Evolutionary conservation across 2,329 filamentous ascomycete species (phyloP), one percentile per base, ranked within the genome.

Genomic region (Zymoseptoria crescenta): DNA sequence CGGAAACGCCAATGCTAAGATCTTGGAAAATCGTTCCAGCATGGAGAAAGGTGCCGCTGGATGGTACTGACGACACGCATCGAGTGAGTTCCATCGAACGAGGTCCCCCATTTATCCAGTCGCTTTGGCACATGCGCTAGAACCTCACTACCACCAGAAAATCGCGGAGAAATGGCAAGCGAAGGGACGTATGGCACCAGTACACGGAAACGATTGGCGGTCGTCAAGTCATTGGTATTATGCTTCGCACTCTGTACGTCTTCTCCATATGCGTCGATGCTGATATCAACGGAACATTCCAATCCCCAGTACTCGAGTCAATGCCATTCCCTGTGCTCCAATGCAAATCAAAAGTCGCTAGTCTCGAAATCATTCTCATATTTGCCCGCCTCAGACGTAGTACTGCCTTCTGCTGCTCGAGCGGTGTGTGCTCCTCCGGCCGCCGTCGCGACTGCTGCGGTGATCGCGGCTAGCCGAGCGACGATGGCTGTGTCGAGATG

Each of bases 401-500:
- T 70, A 70, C 48, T 67, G 64, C 55, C 69, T 55, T 55, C 68
- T 61, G 56, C 65, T 69, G 57, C 63, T 68, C 8, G 66, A 67
- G 29, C 66, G 62, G 53, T 67, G 67, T 19, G 63, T 63, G 56
- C 62, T 60, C 29, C 65, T 65, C 20, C 64, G 54, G 30, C 64
- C 56, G 48, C 59, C 56, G 19, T 68, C 63, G 54, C 69, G 66
- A 27, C 66, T 62, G 55, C 70, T 68, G 29, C 69, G 67, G 57
- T 63, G 56, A 48, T 65, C 67, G 35, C 69, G 64, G 58, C 69
- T 69, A 20, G 62, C 58, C 3, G 68, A 69, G 35, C 70, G 68
- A n/a, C 77, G 72, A 60, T 75, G 74, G 62, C 74, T 71, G 65
- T 77, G 76, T 35, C 77, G 75, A 24, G 73, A 75, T 60, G 69